phyloP scores from a whole-genome alignment of 805 yeast genomes.

The Candida hungchunana region DNA sequence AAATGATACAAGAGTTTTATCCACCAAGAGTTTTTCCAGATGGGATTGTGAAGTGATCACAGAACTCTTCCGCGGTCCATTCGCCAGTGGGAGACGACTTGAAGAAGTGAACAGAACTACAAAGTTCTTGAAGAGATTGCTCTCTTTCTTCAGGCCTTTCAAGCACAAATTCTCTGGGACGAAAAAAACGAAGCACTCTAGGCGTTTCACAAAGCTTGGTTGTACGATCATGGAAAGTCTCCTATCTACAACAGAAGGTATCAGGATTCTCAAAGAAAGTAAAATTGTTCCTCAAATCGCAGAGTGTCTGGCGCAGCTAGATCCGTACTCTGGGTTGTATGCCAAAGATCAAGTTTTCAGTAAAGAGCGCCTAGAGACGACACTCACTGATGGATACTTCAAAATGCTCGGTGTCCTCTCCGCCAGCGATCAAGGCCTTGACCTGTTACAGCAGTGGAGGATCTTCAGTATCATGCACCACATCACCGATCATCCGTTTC shows the following conservation, averaged over 20 bases:
- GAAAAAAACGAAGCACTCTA: conserved; percentile 45
- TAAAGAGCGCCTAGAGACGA: conserved; percentile 49
- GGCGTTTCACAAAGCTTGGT: conserved; percentile 65
- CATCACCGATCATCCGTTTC: conserved; percentile 49
- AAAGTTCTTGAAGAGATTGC: conserved; percentile 76
- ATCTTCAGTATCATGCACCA: conserved; percentile 77
- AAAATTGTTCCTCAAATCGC: conserved; percentile 85
- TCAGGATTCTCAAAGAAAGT: conserved; percentile 59
- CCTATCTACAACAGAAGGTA: conserved; percentile 60
- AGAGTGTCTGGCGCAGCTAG: conserved; percentile 82
- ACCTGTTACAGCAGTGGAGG: conserved; percentile 75
- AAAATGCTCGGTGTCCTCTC: conserved; percentile 73
- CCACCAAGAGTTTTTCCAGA: conserved; percentile 70
- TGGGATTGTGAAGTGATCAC: conserved; percentile 86
- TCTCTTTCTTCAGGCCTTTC: conserved; percentile 89
- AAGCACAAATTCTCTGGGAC: conserved; percentile 70
- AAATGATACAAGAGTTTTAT: conserved; percentile 62
- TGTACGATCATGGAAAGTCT: conserved; percentile 67
- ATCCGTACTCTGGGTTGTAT: conserved; percentile 70
- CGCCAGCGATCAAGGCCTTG: conserved; percentile 54
- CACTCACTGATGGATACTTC: conserved; percentile 74
- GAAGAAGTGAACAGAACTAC: conserved; percentile 78
- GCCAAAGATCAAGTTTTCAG: conserved; percentile 75
- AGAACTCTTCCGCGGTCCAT: conserved; percentile 77
- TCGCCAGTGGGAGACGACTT: conserved; percentile 63